Base-by-base conservation (phyloP, 257 asterid genomes). In the Mentha longifolia region DNA sequence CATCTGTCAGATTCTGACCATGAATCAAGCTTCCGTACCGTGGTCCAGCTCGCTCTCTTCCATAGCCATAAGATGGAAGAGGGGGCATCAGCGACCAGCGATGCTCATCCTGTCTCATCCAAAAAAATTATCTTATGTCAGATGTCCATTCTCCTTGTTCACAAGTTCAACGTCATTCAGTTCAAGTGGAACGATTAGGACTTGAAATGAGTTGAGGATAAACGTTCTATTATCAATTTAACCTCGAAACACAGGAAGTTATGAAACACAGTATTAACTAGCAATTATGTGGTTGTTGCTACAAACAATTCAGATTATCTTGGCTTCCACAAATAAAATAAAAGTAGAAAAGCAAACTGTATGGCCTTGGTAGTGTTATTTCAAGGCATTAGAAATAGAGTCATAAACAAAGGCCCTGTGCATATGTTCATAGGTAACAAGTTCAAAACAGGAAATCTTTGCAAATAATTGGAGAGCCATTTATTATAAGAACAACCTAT, bases 61-160 rank as follows among this genome's bases (percentile, higher is more conserved):
- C 98, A 72, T 83, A 77, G 37, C 97, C 98, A 74, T 92, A 90
- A 11, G 98, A 92, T 49, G 98, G 98, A 78, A 92, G 85, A 59
- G 98, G 97, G 81, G 98, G 98, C 95, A 92, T 86, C 76, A 92
- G 72, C 20, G 92, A 87, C 98, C 98, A 92, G 72, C 83, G 74
- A 54, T 75, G 81, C 75, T 89, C 95, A 73, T 92, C 95, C 97
- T 90, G 87, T 69, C 74, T 57, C 81, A 74, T 70, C 70, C 68
- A 74, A 69, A 51, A 47, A 68, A 41, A 17, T 39, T 47, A 64
- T 62, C 62, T 10, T 41, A 58, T 19, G 28, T 75, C 51, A 74
- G 71, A 33, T 67, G 61, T 33, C 33, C 4, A 10, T 68, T 33
- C 45, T 49, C 71, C 35, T 42, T 37, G 59, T 64, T 66, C 30